These are phyloP conservation scores for Chalaropsis ovoidea DNA, from an alignment of 2,329 filamentous ascomycete species.

Conservation along the genomic window DNA sequence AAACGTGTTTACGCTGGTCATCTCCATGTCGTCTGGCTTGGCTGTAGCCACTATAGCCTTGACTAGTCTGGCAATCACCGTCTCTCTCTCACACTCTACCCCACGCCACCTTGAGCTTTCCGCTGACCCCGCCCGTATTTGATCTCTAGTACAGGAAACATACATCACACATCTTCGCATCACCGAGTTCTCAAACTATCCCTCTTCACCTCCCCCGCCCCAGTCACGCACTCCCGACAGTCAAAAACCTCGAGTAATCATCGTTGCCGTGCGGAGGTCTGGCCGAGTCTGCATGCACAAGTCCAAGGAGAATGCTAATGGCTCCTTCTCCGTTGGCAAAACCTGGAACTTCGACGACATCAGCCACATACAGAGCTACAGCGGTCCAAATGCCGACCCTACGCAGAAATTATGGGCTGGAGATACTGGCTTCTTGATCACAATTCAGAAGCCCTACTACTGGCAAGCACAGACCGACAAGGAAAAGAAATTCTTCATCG, in stretches of 20 bases:
- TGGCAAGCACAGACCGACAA: slow-evolving; percentile 90
- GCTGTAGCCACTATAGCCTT: not conserved
- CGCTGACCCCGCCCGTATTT: slow-evolving; percentile 14
- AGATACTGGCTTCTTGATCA: slow-evolving; percentile 75
- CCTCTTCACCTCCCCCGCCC: slow-evolving; percentile 74
- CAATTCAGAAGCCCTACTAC: slow-evolving; percentile 87
- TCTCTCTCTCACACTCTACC: slow-evolving; percentile 16
- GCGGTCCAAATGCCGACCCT: slow-evolving; percentile 47
- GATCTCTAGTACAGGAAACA: slow-evolving; percentile 61
- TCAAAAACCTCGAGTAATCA: slow-evolving; percentile 84
- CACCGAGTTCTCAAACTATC: slow-evolving; percentile 72
- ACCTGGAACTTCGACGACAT: slow-evolving; percentile 96
- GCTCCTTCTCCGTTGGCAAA: slow-evolving; percentile 93
- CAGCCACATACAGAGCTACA: slow-evolving; percentile 70
- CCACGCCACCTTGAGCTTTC: slow-evolving; percentile 25
- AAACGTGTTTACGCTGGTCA: not conserved
- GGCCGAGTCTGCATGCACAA: slow-evolving; percentile 94
- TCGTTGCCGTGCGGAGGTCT: slow-evolving; percentile 85
- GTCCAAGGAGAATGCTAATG: slow-evolving; percentile 87
- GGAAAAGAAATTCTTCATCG: slow-evolving; percentile 98
- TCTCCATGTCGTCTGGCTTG: not conserved
- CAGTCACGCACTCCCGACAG: slow-evolving; percentile 57
- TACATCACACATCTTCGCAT: slow-evolving; percentile 97
- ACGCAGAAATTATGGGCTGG: slow-evolving; percentile 66
- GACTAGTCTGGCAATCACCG: not conserved